Evolutionary conservation across 441 rosid species (phyloP), one percentile per base, ranked within the genome.

Genomic region (Brassica balearica): DNA sequence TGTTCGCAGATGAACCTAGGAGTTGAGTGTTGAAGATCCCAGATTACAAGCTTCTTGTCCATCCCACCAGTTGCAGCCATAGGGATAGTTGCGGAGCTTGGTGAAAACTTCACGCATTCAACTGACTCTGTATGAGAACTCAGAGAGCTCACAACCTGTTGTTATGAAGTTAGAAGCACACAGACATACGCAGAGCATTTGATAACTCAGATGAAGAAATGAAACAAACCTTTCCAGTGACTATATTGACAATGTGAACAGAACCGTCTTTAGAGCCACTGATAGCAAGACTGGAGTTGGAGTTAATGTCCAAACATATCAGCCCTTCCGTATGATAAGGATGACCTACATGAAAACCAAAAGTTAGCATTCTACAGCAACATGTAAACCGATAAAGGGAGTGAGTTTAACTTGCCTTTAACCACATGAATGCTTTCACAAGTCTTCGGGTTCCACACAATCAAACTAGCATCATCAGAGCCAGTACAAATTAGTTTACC

Each of bases 401-500:
- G 73, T 67, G 38, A 27, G 70, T 32, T 80, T 53, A 1, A 10
- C 77, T 73, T 90, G 83, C 98, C 97, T 90, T 81, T 86, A 46
- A 93, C 85, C 20, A 88, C 89, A 83, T 91, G 97, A 77, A 86
- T 83, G 68, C 77, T 89, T 82, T 89, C 94, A 5, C 89, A 94
- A 83, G 88, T 89, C 79, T 71, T 95, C 10, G 98, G 98, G 74
- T 95, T 90, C 98, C 97, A 93, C 34, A 93, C 83, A 69, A 96
- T 89, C 88, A 95, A 65, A 60, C 94, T 92, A 59, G 95, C 96
- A 87, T 95, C 99, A 82, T 90, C 93, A 32, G 98, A 93, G 73
- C 98, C 98, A 62, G 93, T 91, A 75, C 96, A 92, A 9, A 95
- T 86, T 59, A 88, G 86, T 86, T 93, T 92, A 72, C 99, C 98